Conservation (phyloP, 1,139 yeast genomes). For the Geotrichum europaeum region DNA sequence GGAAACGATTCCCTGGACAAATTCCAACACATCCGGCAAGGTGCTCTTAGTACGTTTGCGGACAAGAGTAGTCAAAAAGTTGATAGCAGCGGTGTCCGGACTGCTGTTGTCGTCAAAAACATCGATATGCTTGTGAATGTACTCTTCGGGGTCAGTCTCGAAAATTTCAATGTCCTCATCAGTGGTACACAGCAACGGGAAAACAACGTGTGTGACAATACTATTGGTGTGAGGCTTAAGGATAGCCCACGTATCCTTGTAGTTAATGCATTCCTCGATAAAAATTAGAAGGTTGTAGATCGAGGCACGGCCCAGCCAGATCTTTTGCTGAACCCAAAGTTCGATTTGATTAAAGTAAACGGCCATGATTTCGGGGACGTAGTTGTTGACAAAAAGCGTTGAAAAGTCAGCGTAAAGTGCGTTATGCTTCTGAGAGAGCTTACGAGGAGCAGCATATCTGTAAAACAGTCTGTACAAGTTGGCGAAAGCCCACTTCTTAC, state of each 20-base stretch:
- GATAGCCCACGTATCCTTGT: slow-evolving; percentile 63
- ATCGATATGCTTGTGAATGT: slow-evolving; percentile 74
- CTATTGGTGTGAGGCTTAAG: slow-evolving; percentile 65
- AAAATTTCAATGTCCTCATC: slow-evolving; percentile 67
- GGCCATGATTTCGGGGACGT: slow-evolving; percentile 67
- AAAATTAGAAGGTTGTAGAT: slow-evolving; percentile 64
- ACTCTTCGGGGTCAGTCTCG: slow-evolving; percentile 87
- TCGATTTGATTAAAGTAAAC: slow-evolving; percentile 63
- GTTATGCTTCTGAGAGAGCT: slow-evolving; percentile 25
- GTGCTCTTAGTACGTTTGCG: slow-evolving; percentile 58
- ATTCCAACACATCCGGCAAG: slow-evolving; percentile 57
- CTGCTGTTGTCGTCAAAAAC: slow-evolving; percentile 65
- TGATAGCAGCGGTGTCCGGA: slow-evolving; percentile 77
- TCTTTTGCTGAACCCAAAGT: slow-evolving; percentile 57
- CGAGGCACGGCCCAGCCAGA: slow-evolving; percentile 68
- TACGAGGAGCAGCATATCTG: slow-evolving; percentile 53
- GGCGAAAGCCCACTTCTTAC: slow-evolving; percentile 88
- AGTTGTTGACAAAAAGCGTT: slow-evolving; percentile 37
- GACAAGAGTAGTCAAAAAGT: slow-evolving; percentile 65
- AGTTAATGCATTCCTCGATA: slow-evolving; percentile 62
- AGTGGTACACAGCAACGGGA: slow-evolving; percentile 69
- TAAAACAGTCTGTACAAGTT: slow-evolving; percentile 69
- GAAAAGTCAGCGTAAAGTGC: slow-evolving; percentile 34
- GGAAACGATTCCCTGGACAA: slow-evolving; percentile 53
- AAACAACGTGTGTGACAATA: slow-evolving; percentile 65